Base-by-base conservation (phyloP, 1,139 yeast genomes). In the Geotrichum cucujoidarum region DNA sequence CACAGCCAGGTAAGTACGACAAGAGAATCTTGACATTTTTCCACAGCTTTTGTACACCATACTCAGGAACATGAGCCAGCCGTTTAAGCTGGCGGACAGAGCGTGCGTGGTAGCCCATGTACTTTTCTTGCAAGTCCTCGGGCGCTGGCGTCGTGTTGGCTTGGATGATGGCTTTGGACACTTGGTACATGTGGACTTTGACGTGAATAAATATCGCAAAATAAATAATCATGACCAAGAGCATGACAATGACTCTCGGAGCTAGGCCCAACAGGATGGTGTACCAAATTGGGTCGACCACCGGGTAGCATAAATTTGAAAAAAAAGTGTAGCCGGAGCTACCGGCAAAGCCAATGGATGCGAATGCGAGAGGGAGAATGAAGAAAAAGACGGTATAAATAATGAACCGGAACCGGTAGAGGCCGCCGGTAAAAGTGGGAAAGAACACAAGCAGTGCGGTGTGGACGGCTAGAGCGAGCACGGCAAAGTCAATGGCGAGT, bases 391-490 rank as follows among this genome's bases (percentile, higher is more conserved):
- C n/a, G 3, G 34, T 18, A 64, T 81, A 82, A 25, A 85, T 78
- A 45, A 68, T 71, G 53, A 66, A 68, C 51, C 90, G 67, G 58
- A 69, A 74, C 40, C 72, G 70, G 60, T 76, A 83, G 17, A 87
- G 68, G 0, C 95, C 95, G 31, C 50, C 53, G 22, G 59, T 60
- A 39, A 47, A 41, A 7, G 43, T 33, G 2, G 58, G 54, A 27
- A 32, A 27, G 36, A 84, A 83, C 20, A 86, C 80, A 35, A 85
- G 68, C 37, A 85, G 63, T 41, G 80, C 84, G 10, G 92, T 83
- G 65, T 88, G 95, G 17, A 86, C 63, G 1, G 96, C 95, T 65
- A 88, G 83, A 35, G 84, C 74, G 33, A 87, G 67, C 48, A 87
- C 85, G 27, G 92, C 88, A 40, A 85, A 65, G 65, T 88, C 96